Percentiles rank a stretch among this genome's conserved stretches.
These are phyloP conservation scores for Melastoma candidum DNA, from an alignment of 441 rosid genomes.

Conservation along the genomic window DNA sequence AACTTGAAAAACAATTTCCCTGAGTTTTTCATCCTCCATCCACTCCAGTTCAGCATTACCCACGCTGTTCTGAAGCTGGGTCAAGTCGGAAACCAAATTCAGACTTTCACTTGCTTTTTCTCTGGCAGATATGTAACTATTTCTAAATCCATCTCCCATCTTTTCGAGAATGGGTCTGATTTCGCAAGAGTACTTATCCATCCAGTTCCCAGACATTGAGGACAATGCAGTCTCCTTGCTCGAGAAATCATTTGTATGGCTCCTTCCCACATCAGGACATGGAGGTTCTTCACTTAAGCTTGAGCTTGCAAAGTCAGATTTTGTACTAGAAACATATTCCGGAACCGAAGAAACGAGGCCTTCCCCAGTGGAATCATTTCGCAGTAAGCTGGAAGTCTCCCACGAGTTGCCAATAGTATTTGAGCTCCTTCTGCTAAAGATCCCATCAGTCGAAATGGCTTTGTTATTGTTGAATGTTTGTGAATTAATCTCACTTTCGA, in stretches of 20 bases:
- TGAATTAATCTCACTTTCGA: conserved; percentile 19
- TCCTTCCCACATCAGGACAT: conserved; percentile 17
- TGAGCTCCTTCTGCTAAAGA: conserved; percentile 17
- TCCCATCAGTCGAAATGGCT: conserved; percentile 18
- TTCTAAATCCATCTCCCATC: conserved; percentile 70
- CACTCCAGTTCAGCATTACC: conserved; percentile 66
- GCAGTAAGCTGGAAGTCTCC: conserved; percentile 21
- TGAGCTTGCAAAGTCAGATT: conserved; percentile 17
- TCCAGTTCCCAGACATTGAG: conserved; percentile 43
- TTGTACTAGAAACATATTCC: conserved; percentile 19
- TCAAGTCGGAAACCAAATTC: conserved; percentile 24
- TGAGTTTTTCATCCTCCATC: conserved; percentile 81
- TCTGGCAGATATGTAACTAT: conserved; percentile 57
- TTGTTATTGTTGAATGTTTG: conserved; percentile 17
- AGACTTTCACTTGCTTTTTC: conserved; percentile 35
- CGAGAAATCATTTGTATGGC: conserved; percentile 11
- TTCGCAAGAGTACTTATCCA: conserved; percentile 56
- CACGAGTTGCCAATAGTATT: conserved; percentile 13
- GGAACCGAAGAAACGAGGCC: conserved; percentile 11
- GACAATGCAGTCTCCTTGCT: conserved; percentile 22
- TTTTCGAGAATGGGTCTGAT: conserved; percentile 55
- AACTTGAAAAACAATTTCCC: conserved; percentile 75
- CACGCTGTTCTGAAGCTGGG: conserved; percentile 32
- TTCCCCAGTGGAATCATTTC: conserved; percentile 19
- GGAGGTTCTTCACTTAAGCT: conserved; percentile 19